Percentiles rank a stretch among this genome's conserved stretches.
These are phyloP conservation scores for Platanus orientalis DNA, from an alignment of 164 flowering plant genomes.

Conservation along the genomic window DNA sequence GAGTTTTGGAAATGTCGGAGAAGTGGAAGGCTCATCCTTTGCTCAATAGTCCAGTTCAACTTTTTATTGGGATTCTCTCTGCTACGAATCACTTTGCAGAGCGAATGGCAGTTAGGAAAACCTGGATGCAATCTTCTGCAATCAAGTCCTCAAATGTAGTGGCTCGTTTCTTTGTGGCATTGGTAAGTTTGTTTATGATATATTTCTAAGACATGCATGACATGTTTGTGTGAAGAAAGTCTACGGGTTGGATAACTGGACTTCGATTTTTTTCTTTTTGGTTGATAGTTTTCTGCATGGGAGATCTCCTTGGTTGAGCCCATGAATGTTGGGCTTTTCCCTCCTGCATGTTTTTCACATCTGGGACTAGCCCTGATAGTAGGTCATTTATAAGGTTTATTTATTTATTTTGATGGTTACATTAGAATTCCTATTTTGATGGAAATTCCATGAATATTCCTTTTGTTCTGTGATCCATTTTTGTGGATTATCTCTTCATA, in stretches of 20 bases:
- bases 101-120: constrained; percentile 53
- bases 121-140: constrained; percentile 49
- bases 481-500: too few relatives aligned
- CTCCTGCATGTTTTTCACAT: not conserved
- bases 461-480: too few relatives aligned
- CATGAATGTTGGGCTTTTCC: not conserved
- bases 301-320: not conserved
- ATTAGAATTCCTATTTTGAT: too few relatives aligned
- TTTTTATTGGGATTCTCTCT: constrained; percentile 71
- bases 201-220: not conserved
- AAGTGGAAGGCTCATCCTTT: constrained; percentile 60
- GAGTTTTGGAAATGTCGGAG: constrained; percentile 49
- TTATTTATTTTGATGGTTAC: too few relatives aligned
- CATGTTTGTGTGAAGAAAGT: not conserved
- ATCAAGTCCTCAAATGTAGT: constrained; percentile 38
- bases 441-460: too few relatives aligned
- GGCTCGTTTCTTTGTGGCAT: constrained; percentile 53
- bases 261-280: not conserved
- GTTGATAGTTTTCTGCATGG: not conserved
- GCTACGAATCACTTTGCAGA: constrained; percentile 82
- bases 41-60: constrained; percentile 32
- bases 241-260: not conserved
- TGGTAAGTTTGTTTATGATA: constrained; percentile 27
- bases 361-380: not conserved
- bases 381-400: too few relatives aligned